Conservation (phyloP, 345 rosid species). For the Leavenworthia alabamica region DNA sequence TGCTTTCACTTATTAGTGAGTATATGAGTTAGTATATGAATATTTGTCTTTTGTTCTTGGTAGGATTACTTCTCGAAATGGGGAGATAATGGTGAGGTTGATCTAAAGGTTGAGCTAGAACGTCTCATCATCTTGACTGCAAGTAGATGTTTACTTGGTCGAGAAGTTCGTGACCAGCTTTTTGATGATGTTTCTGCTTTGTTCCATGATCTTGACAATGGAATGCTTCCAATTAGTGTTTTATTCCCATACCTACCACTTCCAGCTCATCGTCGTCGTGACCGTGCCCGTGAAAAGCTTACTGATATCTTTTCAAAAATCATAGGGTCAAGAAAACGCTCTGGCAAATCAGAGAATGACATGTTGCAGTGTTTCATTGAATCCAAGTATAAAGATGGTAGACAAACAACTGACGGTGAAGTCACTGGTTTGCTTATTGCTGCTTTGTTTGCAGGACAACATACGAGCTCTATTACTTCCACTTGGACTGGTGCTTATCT, state of each 20-base stretch:
- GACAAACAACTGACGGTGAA: constrained; percentile 79
- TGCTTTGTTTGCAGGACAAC: constrained; percentile 97
- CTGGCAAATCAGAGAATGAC: constrained; percentile 75
- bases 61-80: constrained; percentile 91
- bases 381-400: constrained; percentile 87
- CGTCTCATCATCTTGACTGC: constrained; percentile 97
- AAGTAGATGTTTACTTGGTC: constrained; percentile 88
- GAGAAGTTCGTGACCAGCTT: constrained; percentile 92
- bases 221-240: constrained; percentile 96
- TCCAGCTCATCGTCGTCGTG: constrained; percentile 94
- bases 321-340: constrained; percentile 63
- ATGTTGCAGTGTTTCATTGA: constrained; percentile 97
- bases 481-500: constrained; percentile 96
- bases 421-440: constrained; percentile 93
- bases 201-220: constrained; percentile 94
- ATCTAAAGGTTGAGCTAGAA: constrained; percentile 80
- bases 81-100: constrained; percentile 95
- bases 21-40: neutral
- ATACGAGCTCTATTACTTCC: constrained; percentile 97
- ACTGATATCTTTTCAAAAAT: constrained; percentile 64
- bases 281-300: constrained; percentile 76
- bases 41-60: constrained; percentile 13
- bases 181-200: constrained; percentile 87
- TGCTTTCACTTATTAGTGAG: neutral
- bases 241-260: constrained; percentile 86